phyloP scores from a whole-genome alignment of 1,139 yeast species.

The Pichia sp. region DNA sequence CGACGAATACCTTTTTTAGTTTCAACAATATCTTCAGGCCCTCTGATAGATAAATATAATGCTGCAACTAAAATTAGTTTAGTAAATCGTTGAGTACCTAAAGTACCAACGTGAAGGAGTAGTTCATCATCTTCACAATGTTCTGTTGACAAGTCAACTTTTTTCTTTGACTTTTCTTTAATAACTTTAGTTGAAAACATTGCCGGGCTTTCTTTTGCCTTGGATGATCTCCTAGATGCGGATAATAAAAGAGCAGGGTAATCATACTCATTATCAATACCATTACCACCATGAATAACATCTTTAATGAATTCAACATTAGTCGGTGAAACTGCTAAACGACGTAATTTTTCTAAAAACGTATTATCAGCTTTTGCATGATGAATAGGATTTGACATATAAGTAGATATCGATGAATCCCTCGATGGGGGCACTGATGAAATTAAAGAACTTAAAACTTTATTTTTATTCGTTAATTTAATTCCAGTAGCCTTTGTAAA shows the following conservation, averaged over 20 bases:
- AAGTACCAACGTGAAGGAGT: constrained; percentile 11
- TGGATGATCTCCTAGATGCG: neutral
- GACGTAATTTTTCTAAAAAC: constrained; percentile 4
- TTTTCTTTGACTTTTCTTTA: neutral
- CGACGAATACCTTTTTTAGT: constrained; percentile 16
- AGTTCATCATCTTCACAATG: constrained; percentile 10
- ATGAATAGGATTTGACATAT: neutral
- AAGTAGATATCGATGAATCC: constrained; percentile 2
- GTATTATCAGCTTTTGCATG: constrained; percentile 1
- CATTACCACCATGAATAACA: neutral
- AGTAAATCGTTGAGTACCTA: constrained; percentile 17
- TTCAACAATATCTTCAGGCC: constrained; percentile 18
- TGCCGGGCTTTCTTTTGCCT: neutral
- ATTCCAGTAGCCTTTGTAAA: constrained; percentile 5
- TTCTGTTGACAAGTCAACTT: constrained; percentile 6
- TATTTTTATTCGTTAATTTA: neutral
- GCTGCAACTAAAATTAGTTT: constrained; percentile 19
- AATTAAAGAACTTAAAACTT: too few species aligned
- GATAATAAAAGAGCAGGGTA: neutral
- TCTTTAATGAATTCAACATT: constrained; percentile 10
- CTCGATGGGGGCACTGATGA: neutral
- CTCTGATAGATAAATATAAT: constrained; percentile 14
- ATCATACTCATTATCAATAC: neutral
- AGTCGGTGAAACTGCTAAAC: constrained; percentile 9
- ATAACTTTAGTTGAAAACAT: neutral